These are phyloP conservation scores for Lasiodiplodia theobromae DNA, from an alignment of 2,329 filamentous ascomycete genomes.

Conservation along the genomic window DNA sequence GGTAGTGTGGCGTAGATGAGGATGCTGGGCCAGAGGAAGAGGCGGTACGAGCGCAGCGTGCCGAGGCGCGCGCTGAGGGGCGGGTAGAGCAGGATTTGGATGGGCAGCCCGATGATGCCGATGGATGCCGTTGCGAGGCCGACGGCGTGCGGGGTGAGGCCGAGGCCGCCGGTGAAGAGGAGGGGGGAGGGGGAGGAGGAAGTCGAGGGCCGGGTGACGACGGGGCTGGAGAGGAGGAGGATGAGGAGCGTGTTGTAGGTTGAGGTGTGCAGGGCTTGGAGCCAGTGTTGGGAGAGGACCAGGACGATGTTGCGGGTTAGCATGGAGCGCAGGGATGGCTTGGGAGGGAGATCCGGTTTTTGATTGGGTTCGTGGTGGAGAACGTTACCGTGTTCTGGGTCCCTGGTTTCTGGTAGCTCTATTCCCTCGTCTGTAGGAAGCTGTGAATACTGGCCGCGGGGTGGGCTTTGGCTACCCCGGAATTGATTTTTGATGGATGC, in stretches of 20 bases:
- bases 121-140: slow-evolving; percentile 46
- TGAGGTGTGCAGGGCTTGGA: slow-evolving; percentile 47
- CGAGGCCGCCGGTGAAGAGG: slow-evolving; percentile 57
- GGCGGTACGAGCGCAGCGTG: background rate
- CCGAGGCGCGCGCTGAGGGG: background rate
- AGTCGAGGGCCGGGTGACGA: slow-evolving; percentile 40
- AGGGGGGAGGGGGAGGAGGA: too few relatives aligned
- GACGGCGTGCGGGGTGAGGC: slow-evolving; percentile 54
- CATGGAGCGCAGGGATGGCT: slow-evolving; percentile 54
- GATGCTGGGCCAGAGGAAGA: slow-evolving; percentile 45
- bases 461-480: background rate
- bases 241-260: slow-evolving; percentile 54
- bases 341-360: slow-evolving; percentile 34
- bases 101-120: background rate
- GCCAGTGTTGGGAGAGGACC: slow-evolving; percentile 52
- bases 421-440: background rate
- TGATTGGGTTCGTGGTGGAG: background rate
- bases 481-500: background rate
- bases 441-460: background rate
- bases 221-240: slow-evolving; percentile 56
- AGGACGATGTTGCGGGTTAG: slow-evolving; percentile 55
- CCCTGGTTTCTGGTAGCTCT: background rate
- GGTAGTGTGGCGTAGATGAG: slow-evolving; percentile 33
- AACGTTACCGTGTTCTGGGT: too few relatives aligned
- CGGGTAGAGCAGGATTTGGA: background rate